Base-by-base conservation (phyloP, 73 alveolate genomes). In the Stentor roeselii region DNA sequence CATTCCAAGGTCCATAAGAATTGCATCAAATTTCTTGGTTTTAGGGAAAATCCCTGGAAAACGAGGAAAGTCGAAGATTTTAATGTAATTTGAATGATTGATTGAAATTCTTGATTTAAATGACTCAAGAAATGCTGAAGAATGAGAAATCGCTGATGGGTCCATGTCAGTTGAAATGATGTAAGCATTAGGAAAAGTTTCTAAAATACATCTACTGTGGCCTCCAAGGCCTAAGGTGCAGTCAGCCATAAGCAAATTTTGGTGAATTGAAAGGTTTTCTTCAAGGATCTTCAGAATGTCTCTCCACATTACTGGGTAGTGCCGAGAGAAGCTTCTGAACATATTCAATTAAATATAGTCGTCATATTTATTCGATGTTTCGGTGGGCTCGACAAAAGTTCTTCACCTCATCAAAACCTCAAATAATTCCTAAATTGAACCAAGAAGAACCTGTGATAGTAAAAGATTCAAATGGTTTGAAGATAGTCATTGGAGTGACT, bases 181-280 rank as follows among this genome's bases (percentile, higher is more conserved):
- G 39, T 30, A n/a, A 14, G 74, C 27, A 41, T 76, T 39, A 21
- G 30, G 30, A 39, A 21, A 76, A 21, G 30, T 15, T 40, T 76
- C 75, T 27, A 76, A 40, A 1, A 76, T n/a, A 37, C 36, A 15
- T 39, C 60, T 15, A n/a, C 82, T 36, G 39, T 76, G 84, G 30
- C 84, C 84, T 76, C 84, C 84, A 39, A 37, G 82, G n/a, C 84
- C 84, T 21, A 76, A 30, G 14, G 84, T 76, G 39, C 78, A 15
- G 3, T 76, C 84, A 2, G 41, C 80, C 27, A 58, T 2, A 32
- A 67, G 41, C 42, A 67, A 40, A 1, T 67, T 67, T 21, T 27
- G n/a, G 80, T n/a, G 27, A 1, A 14, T 21, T 2, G 37, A 21
- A 21, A 67, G 14, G 41, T 32, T 67, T n/a, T n/a, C n/a, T 32